Evolutionary conservation across 305 asterid species (phyloP), one percentile per base, ranked within the genome.

Genomic region (Rubia balearica): DNA sequence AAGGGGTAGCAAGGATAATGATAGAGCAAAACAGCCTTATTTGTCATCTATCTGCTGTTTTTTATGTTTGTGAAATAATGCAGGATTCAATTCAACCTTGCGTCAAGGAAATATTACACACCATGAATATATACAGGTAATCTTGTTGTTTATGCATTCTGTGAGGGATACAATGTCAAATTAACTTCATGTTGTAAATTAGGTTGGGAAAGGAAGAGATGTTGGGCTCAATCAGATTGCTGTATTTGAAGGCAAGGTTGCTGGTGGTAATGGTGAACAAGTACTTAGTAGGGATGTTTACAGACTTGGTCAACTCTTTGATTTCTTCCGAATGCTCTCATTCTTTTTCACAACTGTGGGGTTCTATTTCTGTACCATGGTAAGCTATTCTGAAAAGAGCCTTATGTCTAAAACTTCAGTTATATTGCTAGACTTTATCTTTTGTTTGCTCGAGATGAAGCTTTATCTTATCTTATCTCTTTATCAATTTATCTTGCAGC

Each of bases 191-290:
- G 71, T 61, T 21, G 57, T 51, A 67, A 36, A 24, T 7, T 48
- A 67, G 98, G 99, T 94, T 84, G 99, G 99, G 74, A 94, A 94
- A 84, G 99, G 98, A 69, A 89, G 99, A 84, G 99, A 94, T 83
- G 99, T 94, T 76, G 99, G 99, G 73, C 85, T 94, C 83, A 94
- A 94, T 83, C 99, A 94, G 77, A 94, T 94, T 70, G 98, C 99
- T 38, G 75, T 94, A 73, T 94, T 94, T 78, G 99, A 94, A 85
- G 99, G 97, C 73, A 94, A 94, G 84, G 99, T 94, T 42, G 96
- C 99, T 64, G 98, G 98, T 74, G 99, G 99, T 74, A 95, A 95
- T 70, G 99, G 99, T 68, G 99, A 95, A 86, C 99, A 95, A 84
- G 97, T 91, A 70, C 81, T 95, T 82, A 95, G 99, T 85, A 81